Percentiles rank a stretch among this genome's conserved stretches.
phyloP scores from a whole-genome alignment of 164 flowering plant genomes.

The Liriodendron chinense region DNA sequence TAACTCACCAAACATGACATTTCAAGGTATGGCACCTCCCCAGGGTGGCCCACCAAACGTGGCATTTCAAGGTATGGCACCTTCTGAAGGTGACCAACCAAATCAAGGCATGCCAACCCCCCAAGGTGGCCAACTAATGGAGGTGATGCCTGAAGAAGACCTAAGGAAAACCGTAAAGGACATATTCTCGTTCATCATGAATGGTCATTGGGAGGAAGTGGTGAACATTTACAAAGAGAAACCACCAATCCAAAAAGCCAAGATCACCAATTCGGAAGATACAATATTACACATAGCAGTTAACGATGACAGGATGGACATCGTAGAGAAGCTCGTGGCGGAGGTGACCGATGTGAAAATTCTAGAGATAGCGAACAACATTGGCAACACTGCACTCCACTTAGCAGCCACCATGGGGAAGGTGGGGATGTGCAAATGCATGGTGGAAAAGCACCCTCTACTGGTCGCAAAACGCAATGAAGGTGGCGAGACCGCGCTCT shows the following conservation, averaged over 20 bases:
- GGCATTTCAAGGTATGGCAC: neutral
- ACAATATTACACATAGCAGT: constrained; percentile 34
- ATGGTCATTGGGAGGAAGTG: neutral
- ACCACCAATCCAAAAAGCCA: too few relatives aligned
- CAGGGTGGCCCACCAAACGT: neutral
- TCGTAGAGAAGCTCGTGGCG: constrained; percentile 2
- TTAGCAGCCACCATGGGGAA: constrained; percentile 21
- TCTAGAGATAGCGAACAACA: constrained; percentile 9
- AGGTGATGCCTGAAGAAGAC: too few relatives aligned
- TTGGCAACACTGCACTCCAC: constrained; percentile 23
- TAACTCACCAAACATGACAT: neutral
- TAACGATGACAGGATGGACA: constrained; percentile 8
- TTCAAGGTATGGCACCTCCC: neutral
- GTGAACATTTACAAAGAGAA: neutral
- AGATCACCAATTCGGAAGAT: constrained; percentile 1
- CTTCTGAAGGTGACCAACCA: too few relatives aligned
- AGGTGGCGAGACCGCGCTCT: constrained; percentile 19
- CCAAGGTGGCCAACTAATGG: too few relatives aligned
- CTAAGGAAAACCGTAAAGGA: neutral
- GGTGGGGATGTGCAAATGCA: constrained; percentile 11
- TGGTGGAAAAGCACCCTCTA: neutral
- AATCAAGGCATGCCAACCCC: too few relatives aligned
- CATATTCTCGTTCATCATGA: neutral
- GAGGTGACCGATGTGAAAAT: neutral
- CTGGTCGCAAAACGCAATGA: constrained; percentile 5